A percentile compares a stretch with the other conserved stretches of the same genome.
phyloP scores from a whole-genome alignment of 805 yeast genomes.

The Nakazawaea ishiwadae region DNA sequence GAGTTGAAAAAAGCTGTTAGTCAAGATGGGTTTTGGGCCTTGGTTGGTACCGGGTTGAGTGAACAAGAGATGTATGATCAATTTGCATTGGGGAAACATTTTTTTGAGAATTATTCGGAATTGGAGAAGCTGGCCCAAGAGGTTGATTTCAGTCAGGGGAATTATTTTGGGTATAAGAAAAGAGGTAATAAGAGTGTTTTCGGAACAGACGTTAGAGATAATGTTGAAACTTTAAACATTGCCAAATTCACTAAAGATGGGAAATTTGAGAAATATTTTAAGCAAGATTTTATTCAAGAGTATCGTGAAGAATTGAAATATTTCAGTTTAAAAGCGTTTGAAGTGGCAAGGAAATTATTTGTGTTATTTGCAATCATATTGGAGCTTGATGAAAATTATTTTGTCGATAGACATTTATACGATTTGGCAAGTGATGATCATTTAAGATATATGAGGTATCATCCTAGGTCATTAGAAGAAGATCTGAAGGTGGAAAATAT shows the following conservation, averaged over 20 bases:
- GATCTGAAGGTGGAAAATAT: slow-evolving; percentile 26
- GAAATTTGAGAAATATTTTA: slow-evolving; percentile 16
- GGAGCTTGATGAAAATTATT: slow-evolving; percentile 29
- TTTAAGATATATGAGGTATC: slow-evolving; percentile 30
- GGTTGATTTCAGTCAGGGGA: slow-evolving; percentile 26
- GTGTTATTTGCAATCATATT: slow-evolving; percentile 29
- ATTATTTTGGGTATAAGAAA: slow-evolving; percentile 30
- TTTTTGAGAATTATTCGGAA: slow-evolving; percentile 22
- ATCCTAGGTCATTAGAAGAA: slow-evolving; percentile 24
- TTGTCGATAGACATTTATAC: slow-evolving; percentile 27
- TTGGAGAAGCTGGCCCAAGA: slow-evolving; percentile 24
- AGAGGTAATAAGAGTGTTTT: slow-evolving; percentile 28
- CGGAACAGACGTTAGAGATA: slow-evolving; percentile 26
- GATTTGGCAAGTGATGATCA: slow-evolving; percentile 32
- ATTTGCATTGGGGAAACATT: slow-evolving; percentile 26
- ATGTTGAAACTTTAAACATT: slow-evolving; percentile 28
- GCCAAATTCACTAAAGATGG: slow-evolving; percentile 26
- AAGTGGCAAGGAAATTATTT: slow-evolving; percentile 23
- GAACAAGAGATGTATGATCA: slow-evolving; percentile 23
- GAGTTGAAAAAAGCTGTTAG: slow-evolving; percentile 25
- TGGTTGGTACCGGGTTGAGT: slow-evolving; percentile 22
- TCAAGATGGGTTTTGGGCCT: slow-evolving; percentile 30
- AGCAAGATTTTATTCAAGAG: slow-evolving; percentile 22
- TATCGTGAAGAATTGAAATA: slow-evolving; percentile 20
- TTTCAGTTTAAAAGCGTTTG: slow-evolving; percentile 22